These are phyloP conservation scores for Astragalus membranaceus DNA, from an alignment of 306 rosid genomes.

Conservation along the genomic window DNA sequence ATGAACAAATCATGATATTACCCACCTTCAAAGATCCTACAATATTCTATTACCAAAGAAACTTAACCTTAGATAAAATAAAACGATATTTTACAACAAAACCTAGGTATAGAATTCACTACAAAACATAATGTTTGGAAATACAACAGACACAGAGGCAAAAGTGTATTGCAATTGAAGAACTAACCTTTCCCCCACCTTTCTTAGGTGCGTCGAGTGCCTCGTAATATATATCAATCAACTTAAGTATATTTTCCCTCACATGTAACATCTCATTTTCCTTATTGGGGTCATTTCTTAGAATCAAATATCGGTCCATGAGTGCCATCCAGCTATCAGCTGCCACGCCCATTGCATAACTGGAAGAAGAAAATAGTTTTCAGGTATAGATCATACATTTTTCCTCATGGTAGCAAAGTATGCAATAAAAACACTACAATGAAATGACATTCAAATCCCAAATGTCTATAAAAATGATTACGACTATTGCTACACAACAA, in stretches of 20 bases:
- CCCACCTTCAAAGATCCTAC: neutral
- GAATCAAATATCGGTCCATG: conserved; percentile 52
- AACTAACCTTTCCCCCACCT: conserved; percentile 61
- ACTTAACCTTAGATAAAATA: neutral
- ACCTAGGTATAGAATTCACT: neutral
- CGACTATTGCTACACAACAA: neutral
- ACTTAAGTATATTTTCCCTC: conserved; percentile 35
- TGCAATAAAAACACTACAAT: neutral
- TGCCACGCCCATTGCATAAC: conserved; percentile 42
- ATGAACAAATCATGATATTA: neutral
- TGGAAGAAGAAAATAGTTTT: conserved; percentile 20
- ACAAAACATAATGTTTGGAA: neutral
- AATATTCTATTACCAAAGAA: neutral
- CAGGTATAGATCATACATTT: neutral
- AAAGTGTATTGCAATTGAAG: neutral
- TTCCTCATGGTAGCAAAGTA: neutral
- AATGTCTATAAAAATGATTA: neutral
- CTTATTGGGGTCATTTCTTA: conserved; percentile 17
- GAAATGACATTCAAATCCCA: neutral
- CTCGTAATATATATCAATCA: conserved; percentile 56
- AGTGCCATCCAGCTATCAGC: conserved; percentile 64
- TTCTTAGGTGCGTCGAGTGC: conserved; percentile 77
- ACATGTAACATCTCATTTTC: conserved; percentile 31
- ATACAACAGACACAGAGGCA: neutral
- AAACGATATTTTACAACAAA: neutral